Percentiles rank a stretch among this genome's conserved stretches.
Conservation (phyloP, 129 eudicot genomes). For the Chrysanthemum makinoi region DNA sequence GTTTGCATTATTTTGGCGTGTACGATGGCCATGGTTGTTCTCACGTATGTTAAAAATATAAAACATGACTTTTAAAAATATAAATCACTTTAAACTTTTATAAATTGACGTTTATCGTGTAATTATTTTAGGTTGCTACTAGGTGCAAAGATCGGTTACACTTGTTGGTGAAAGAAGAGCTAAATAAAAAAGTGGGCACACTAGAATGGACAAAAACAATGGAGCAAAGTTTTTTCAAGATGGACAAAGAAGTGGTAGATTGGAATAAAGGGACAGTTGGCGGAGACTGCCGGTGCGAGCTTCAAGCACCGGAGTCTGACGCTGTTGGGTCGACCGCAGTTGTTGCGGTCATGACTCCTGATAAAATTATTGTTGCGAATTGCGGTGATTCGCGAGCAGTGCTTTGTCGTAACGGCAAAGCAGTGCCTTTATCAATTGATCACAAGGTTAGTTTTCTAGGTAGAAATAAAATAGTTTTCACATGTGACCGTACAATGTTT, state of each 20-base stretch:
- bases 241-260: slow-evolving; percentile 72
- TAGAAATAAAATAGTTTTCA: background rate
- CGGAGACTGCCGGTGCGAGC: slow-evolving; percentile 65
- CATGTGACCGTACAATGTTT: background rate
- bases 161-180: slow-evolving; percentile 60
- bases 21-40: slow-evolving; percentile 95
- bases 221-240: slow-evolving; percentile 64
- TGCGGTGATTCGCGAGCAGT: slow-evolving; percentile 90
- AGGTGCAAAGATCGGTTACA: slow-evolving; percentile 73
- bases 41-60: slow-evolving; percentile 43
- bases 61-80: background rate
- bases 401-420: slow-evolving; percentile 64
- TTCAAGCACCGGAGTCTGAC: slow-evolving; percentile 61
- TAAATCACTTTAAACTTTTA: background rate
- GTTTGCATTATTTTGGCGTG: slow-evolving; percentile 64
- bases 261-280: slow-evolving; percentile 33
- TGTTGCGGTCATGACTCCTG: slow-evolving; percentile 61
- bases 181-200: slow-evolving; percentile 24
- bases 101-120: background rate
- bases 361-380: slow-evolving; percentile 62
- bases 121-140: slow-evolving; percentile 49
- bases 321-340: slow-evolving; percentile 89
- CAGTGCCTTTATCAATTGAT: slow-evolving; percentile 68
- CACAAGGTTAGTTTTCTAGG: slow-evolving; percentile 47
- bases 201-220: slow-evolving; percentile 53